A percentile compares a stretch with the other conserved stretches of the same genome.
Evolutionary conservation across 352 stramenopile species (phyloP).

Genomic region (Phytophthora uliginosa): DNA sequence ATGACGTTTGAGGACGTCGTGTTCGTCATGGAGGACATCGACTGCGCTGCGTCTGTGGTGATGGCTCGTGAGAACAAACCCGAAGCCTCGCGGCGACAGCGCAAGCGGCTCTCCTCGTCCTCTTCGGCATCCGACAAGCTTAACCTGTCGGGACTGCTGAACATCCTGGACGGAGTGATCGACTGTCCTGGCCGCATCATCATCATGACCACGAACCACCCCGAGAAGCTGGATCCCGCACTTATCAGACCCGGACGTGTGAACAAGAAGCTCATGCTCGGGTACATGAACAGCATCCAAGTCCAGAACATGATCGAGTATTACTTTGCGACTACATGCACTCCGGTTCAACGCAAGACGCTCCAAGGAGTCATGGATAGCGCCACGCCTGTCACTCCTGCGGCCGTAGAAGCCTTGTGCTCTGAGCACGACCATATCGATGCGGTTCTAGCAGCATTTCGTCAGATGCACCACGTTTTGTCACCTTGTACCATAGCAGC

Average conservation of each 20-base stretch:
- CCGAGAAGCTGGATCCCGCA: constrained; percentile 87
- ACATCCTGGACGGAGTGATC: constrained; percentile 92
- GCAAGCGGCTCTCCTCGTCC: constrained; percentile 19
- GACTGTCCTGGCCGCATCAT: constrained; percentile 81
- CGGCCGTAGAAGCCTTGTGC: constrained; percentile 59
- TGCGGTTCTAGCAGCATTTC: constrained; percentile 17
- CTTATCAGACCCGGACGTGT: constrained; percentile 92
- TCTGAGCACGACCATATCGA: constrained; percentile 48
- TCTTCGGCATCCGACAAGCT: constrained; percentile 56
- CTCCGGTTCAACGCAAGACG: constrained; percentile 12
- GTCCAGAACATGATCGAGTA: constrained; percentile 77
- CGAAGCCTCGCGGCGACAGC: constrained; percentile 13
- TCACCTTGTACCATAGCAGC: not conserved
- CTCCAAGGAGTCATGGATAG: constrained; percentile 19
- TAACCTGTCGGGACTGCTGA: constrained; percentile 88
- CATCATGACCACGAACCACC: constrained; percentile 91
- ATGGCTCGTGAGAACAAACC: constrained; percentile 48
- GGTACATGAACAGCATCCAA: constrained; percentile 61
- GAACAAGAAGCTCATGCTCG: constrained; percentile 87
- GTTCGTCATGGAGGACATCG: constrained; percentile 93
- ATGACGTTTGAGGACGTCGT: constrained; percentile 88
- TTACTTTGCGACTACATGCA: constrained; percentile 55
- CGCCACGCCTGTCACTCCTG: constrained; percentile 38
- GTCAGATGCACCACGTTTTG: not conserved
- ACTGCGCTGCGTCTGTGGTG: constrained; percentile 82